phyloP scores from a whole-genome alignment of 352 stramenopile genomes.

The Halophytophthora batemanensis region DNA sequence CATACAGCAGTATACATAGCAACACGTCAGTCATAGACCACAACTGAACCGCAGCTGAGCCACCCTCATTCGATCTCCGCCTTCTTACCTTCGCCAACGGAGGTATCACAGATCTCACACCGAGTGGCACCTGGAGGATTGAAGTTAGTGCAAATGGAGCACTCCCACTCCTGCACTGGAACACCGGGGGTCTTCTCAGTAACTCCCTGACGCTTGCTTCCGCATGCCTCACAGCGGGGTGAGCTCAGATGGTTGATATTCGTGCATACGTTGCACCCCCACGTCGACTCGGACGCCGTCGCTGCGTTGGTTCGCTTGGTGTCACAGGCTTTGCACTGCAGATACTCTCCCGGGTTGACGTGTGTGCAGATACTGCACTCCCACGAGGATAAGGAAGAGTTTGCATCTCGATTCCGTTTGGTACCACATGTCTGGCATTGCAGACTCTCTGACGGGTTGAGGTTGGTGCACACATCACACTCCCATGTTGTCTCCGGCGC shows the following conservation, averaged over 20 bases:
- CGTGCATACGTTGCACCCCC: constrained; percentile 28
- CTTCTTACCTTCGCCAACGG: constrained; percentile 16
- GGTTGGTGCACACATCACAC: constrained; percentile 27
- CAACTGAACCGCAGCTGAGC: background rate
- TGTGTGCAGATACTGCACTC: constrained; percentile 27
- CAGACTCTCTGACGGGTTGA: constrained; percentile 21
- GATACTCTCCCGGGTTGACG: constrained; percentile 15
- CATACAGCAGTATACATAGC: background rate
- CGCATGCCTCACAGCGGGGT: constrained; percentile 21
- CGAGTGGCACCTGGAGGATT: constrained; percentile 13
- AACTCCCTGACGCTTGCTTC: constrained; percentile 4
- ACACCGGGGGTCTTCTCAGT: background rate
- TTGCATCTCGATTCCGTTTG: constrained; percentile 10
- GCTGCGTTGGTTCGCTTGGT: constrained; percentile 1
- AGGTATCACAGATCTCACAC: constrained; percentile 47
- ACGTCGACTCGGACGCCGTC: constrained; percentile 10
- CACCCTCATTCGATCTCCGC: background rate
- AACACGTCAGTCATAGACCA: background rate
- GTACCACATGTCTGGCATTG: constrained; percentile 10
- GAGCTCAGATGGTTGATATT: constrained; percentile 20
- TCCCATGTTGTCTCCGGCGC: constrained; percentile 1
- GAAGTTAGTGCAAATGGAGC: constrained; percentile 19
- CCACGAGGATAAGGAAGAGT: constrained; percentile 15
- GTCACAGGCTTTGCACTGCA: constrained; percentile 20
- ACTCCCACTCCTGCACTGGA: constrained; percentile 14